phyloP scores from a whole-genome alignment of 2,329 filamentous ascomycete genomes.

The Metarhizium rileyi region DNA sequence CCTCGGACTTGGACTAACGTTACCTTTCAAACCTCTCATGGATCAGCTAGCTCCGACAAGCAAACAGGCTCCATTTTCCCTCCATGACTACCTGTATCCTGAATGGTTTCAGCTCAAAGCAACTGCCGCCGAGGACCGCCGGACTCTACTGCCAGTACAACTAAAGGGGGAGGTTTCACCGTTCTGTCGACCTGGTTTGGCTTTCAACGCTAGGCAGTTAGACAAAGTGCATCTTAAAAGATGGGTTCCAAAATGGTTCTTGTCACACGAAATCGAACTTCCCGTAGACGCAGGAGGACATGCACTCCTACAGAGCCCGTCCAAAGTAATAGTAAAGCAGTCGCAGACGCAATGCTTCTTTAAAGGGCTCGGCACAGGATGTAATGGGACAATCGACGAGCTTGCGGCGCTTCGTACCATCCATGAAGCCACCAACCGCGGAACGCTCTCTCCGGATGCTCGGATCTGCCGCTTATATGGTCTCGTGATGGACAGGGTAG shows the following conservation, averaged over 20 bases:
- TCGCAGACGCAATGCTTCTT: not conserved
- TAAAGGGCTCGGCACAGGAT: not conserved
- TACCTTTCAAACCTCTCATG: not conserved
- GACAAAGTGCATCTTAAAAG: not conserved
- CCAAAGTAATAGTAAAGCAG: not conserved
- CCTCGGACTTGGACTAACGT: not conserved
- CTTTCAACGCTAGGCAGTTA: not conserved
- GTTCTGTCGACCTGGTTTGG: not conserved
- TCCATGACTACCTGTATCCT: not conserved
- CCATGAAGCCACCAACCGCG: not conserved
- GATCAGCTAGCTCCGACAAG: not conserved
- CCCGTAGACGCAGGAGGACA: not conserved
- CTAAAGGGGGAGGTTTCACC: not conserved
- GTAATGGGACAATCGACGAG: not conserved
- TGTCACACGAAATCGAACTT: not conserved
- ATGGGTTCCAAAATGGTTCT: not conserved
- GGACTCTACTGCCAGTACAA: not conserved
- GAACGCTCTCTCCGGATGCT: not conserved
- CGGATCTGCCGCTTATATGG: not conserved
- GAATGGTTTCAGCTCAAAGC: not conserved
- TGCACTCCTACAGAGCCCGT: not conserved
- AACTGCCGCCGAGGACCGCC: not conserved
- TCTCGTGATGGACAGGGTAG: not conserved
- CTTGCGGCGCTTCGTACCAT: not conserved
- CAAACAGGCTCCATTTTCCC: not conserved